Conservation (phyloP, 768 basidiomycete species). For the Pleurotus pulmonarius region DNA sequence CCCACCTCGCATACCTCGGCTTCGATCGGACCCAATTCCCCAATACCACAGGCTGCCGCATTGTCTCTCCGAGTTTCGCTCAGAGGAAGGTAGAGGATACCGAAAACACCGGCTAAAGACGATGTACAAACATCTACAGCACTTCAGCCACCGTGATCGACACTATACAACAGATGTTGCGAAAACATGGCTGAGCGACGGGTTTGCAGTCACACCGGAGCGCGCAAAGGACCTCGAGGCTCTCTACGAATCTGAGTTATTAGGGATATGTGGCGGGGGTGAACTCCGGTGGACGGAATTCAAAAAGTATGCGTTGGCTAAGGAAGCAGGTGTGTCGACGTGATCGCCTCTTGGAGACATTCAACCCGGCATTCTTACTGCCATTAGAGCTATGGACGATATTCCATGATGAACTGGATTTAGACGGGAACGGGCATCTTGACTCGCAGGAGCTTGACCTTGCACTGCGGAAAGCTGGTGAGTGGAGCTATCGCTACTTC, state of each 20-base stretch:
- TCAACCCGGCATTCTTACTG: constrained; percentile 12
- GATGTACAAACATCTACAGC: constrained; percentile 60
- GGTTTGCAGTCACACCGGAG: constrained; percentile 46
- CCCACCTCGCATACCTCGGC: constrained; percentile 53
- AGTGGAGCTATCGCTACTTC: constrained; percentile 15
- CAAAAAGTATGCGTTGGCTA: constrained; percentile 69
- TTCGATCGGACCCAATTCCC: constrained; percentile 49
- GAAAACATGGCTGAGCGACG: constrained; percentile 14
- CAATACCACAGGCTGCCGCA: constrained; percentile 31
- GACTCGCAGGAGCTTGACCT: constrained; percentile 47
- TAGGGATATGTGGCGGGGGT: constrained; percentile 45
- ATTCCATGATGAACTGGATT: constrained; percentile 87
- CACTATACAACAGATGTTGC: constrained; percentile 7
- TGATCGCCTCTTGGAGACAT: constrained; percentile 8
- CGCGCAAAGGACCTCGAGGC: constrained; percentile 60
- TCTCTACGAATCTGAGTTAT: constrained; percentile 77
- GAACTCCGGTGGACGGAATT: constrained; percentile 70
- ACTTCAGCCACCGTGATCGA: constrained; percentile 15
- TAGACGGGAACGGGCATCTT: constrained; percentile 82
- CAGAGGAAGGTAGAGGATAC: constrained; percentile 57
- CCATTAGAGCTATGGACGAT: constrained; percentile 81
- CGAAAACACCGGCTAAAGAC: constrained; percentile 58
- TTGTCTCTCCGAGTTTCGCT: constrained; percentile 60
- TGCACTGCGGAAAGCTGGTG: constrained; percentile 68
- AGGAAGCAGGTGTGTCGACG: constrained; percentile 67